Base-by-base conservation (phyloP, 2,329 filamentous ascomycete genomes). In the Pestalotiopsis fici region DNA sequence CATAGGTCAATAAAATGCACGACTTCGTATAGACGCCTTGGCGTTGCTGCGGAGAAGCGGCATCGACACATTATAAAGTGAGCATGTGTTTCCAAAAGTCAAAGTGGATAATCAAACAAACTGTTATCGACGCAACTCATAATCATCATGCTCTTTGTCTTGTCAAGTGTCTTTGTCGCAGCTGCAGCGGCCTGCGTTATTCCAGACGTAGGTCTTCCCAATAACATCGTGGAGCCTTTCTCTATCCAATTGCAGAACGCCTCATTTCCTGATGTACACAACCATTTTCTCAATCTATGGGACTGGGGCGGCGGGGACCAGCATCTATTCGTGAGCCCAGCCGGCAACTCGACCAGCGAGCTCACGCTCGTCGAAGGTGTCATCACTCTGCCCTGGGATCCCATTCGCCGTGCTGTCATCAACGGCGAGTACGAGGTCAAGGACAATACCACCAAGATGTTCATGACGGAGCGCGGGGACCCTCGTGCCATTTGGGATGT, bases 401-500 rank as follows among this genome's bases (percentile, higher is more conserved):
- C 73, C 62, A 67, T 69, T 57, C 66, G 74, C 25, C 77, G 77
- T 27, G 81, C 80, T 1, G 81, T 82, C 31, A 83, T 84, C 64
- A 82, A 83, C 54, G 81, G 81, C 68, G 82, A 84, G 81, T 82
- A 82, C 67, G 78, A 79, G 25, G 71, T 72, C n/a, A 73, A 76
- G 35, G 82, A 84, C 70, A 81, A 84, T 70, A 84, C 82, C 3
- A 84, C 82, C 54, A 84, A 84, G 73, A 77, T 83, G 71, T 84
- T 84, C 74, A 83, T 83, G 79, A 83, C 82, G 2, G 77, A 82
- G 31, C 80, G 82, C 2, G 77, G 77, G 7, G 81, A 83, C 65
- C 81, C 82, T 1, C 75, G 77, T 13, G 82, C 81, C 23, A 70
- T 80, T 65, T 83, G 81, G 65, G 72, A 80, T 50, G 77, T 79